Conservation (phyloP, 1,284 basidiomycete genomes). For the Ganoderma lingzhi region DNA sequence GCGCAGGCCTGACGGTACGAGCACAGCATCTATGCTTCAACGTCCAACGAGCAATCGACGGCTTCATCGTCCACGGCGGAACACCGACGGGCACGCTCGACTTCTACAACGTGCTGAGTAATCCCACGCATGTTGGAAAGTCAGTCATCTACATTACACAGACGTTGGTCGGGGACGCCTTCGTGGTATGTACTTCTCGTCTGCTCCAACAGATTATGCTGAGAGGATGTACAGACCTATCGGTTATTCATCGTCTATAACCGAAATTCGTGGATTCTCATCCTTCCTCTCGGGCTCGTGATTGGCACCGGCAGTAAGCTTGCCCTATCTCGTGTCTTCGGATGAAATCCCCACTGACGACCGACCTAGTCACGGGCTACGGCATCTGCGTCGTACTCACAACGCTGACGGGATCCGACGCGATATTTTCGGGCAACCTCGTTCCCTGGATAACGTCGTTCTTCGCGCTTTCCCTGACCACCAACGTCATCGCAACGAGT, state of each 20-base stretch:
- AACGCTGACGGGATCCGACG: conserved; percentile 8
- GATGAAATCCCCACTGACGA: not conserved
- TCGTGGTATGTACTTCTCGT: conserved; percentile 16
- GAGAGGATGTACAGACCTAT: conserved; percentile 14
- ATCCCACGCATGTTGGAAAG: conserved; percentile 19
- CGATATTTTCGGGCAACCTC: conserved; percentile 22
- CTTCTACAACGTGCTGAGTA: conserved; percentile 14
- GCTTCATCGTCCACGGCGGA: conserved; percentile 18
- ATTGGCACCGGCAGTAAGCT: conserved; percentile 13
- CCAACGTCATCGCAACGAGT: conserved; percentile 28
- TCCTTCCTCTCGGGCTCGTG: conserved; percentile 18
- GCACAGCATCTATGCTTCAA: conserved; percentile 22
- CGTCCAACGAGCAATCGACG: conserved; percentile 19
- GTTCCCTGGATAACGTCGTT: conserved; percentile 25
- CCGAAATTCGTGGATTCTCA: conserved; percentile 9
- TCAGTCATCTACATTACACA: conserved; percentile 20
- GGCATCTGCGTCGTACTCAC: conserved; percentile 21
- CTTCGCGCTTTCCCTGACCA: conserved; percentile 24
- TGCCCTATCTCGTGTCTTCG: no score
- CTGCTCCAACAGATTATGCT: not conserved
- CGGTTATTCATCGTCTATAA: conserved; percentile 23
- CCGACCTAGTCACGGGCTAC: conserved; percentile 15
- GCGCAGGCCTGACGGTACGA: not conserved
- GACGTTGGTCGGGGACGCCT: conserved; percentile 26
- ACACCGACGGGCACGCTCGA: conserved; percentile 15